Evolutionary conservation across 495 filamentous ascomycete species (phyloP), one percentile per base, ranked within the genome.

Genomic region (Margaritispora aquatica): DNA sequence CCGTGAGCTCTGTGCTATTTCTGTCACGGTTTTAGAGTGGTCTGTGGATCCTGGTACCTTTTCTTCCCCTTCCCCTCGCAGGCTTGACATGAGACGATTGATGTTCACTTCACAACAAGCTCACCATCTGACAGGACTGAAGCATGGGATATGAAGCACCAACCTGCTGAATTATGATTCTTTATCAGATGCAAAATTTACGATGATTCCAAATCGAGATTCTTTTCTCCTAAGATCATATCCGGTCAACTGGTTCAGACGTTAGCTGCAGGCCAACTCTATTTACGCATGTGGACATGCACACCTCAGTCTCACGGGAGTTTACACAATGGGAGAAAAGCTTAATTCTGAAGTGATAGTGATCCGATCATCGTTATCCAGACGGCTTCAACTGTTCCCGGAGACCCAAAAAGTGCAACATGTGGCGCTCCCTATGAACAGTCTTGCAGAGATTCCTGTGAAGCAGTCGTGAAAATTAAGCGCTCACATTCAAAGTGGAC

Each of bases 391-490:
- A n/a, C n/a, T n/a, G n/a, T n/a, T n/a, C n/a, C n/a, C n/a, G n/a
- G n/a, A n/a, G n/a, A n/a, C n/a, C n/a, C n/a, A n/a, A n/a, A n/a
- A n/a, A n/a, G n/a, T 44, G 38, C 38, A 15, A 17, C 38, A 7
- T 3, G 38, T 15, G 38, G 38, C 38, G 38, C n/a, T 44, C 38
- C 38, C 11, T 9, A 8, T n/a, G 38, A 44, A n/a, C 38, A 8
- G 10, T n/a, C n/a, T n/a, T n/a, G n/a, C n/a, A n/a, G n/a, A n/a
- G n/a, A n/a, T n/a, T n/a, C n/a, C n/a, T n/a, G n/a, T n/a, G 38
- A 9, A 44, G 38, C 38, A 44, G 7, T 44, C n/a, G 38, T 44
- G 38, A 9, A 44, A 44, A 19, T n/a, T 58, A 58, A 58, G 56
- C 56, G 56, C 56, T 38, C 54, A 48, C 26, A 13, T 50, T 26